Base-by-base conservation (phyloP, 1,284 basidiomycete species). In the Puccinia triticina region DNA sequence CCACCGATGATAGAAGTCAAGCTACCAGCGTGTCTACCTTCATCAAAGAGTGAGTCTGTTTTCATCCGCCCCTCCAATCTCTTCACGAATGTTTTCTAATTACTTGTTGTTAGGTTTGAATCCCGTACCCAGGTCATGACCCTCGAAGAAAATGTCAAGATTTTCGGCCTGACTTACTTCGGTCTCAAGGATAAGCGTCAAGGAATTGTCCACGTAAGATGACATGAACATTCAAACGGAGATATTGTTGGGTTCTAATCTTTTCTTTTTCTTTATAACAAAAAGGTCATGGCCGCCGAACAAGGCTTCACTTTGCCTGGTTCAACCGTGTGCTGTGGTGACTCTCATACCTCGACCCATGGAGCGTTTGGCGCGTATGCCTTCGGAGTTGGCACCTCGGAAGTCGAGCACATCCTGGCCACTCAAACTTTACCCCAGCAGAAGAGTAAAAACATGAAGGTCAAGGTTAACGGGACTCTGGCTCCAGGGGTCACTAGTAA, bases 371-470 rank as follows among this genome's bases (percentile, higher is more conserved):
- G 95, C 71, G 95, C 96, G 74, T 91, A 97, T 84, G 95, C 95
- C 0, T 98, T 98, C 86, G 95, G 96, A 85, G 97, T 98, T 86
- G 95, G 95, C 64, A 97, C 95, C 7, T 96, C 95, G 77, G 95
- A 98, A 87, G 95, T 98, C 85, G 95, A 98, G 87, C 95, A 98
- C 87, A 95, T 98, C 85, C 92, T 98, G 83, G 95, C 96, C 7
- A 98, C 96, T 14, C 96, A 98, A 88, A 96, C 94, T 67, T 89
- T 98, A 37, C 89, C 95, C 83, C 96, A 97, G 88, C 92, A 91
- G 87, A 96, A 97, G 89, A 91, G 92, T 82, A 96, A 96, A 89
- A 98, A 97, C 89, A 96, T 98, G 95, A 92, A 93, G 76, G 93
- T 97, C 86, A 92, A 91, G 82, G 94, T 98, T 84, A 92, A 98